Evolutionary conservation across 2,329 filamentous ascomycete genomes (phyloP).

Genomic region (Exophiala spinifera): DNA sequence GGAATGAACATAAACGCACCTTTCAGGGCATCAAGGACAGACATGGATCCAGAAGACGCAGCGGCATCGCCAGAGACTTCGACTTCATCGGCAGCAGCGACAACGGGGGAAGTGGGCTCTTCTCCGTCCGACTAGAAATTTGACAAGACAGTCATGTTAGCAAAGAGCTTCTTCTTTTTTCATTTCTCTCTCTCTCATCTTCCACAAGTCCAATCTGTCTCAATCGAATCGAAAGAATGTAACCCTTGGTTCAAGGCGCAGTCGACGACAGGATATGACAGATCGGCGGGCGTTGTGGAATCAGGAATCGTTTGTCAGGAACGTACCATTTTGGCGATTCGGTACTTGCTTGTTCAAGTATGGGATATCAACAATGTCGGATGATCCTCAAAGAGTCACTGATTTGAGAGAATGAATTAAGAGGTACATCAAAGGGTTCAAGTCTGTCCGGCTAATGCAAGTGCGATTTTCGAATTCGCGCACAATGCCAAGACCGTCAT

Average conservation of each 20-base stretch:
- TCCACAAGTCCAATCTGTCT: no score
- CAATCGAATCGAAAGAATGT: not conserved
- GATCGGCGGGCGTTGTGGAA: not conserved
- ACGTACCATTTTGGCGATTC: slow-evolving; percentile 47
- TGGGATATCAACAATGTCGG: slow-evolving; percentile 42
- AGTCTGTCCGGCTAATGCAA: not conserved
- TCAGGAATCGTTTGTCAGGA: not conserved
- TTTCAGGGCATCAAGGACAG: slow-evolving; percentile 96
- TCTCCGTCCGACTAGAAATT: slow-evolving; percentile 97
- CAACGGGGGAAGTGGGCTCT: slow-evolving; percentile 83
- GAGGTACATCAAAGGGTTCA: slow-evolving; percentile 14
- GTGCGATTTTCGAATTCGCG: not conserved
- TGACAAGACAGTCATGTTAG: slow-evolving; percentile 23
- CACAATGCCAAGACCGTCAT: not conserved
- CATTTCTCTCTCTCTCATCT: not conserved
- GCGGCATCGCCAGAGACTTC: slow-evolving; percentile 89
- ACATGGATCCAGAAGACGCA: slow-evolving; percentile 77
- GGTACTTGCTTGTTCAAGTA: slow-evolving; percentile 28
- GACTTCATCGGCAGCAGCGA: slow-evolving; percentile 77
- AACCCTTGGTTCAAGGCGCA: not conserved
- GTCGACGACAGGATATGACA: not conserved
- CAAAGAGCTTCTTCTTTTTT: not conserved
- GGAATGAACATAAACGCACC: no score
- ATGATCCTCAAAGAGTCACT: slow-evolving; percentile 53
- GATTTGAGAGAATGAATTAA: slow-evolving; percentile 23